Conservation (phyloP, 1,284 basidiomycete genomes). For the Pascua sp. region DNA sequence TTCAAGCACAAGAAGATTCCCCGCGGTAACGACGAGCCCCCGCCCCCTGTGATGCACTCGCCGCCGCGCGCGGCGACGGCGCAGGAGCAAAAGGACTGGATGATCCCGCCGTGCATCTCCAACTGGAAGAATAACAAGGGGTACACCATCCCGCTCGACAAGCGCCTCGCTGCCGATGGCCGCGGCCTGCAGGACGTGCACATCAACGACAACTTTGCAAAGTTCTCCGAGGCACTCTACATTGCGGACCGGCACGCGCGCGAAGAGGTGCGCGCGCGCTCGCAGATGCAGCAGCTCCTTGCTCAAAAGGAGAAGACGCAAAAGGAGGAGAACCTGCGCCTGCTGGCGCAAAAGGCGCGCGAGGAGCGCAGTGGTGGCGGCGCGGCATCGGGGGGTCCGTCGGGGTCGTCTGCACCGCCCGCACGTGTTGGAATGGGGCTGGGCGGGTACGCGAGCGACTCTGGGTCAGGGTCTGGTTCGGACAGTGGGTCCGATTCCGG, state of each 20-base stretch:
- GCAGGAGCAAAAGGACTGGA: slow-evolving; percentile 99
- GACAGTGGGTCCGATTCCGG: slow-evolving; percentile 3
- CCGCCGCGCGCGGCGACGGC: slow-evolving; percentile 94
- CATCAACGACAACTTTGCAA: slow-evolving; percentile 99
- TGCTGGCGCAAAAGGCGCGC: slow-evolving; percentile 89
- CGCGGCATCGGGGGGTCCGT: background rate
- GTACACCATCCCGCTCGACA: slow-evolving; percentile 97
- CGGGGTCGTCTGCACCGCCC: slow-evolving; percentile 19
- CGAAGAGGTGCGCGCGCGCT: slow-evolving; percentile 92
- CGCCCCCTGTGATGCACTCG: slow-evolving; percentile 92
- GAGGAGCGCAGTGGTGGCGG: slow-evolving; percentile 77
- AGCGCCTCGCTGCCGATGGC: slow-evolving; percentile 95
- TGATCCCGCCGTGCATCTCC: slow-evolving; percentile 99
- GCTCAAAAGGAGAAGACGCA: slow-evolving; percentile 96
- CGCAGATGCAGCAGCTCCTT: slow-evolving; percentile 96
- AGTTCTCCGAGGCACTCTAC: slow-evolving; percentile 94
- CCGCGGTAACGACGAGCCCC: slow-evolving; percentile 88
- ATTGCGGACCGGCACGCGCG: slow-evolving; percentile 97
- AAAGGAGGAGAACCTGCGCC: slow-evolving; percentile 92
- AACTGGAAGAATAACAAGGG: slow-evolving; percentile 99
- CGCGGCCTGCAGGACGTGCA: slow-evolving; percentile 95
- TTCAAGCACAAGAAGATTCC: slow-evolving; percentile 99
- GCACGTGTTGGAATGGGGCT: slow-evolving; percentile 62
- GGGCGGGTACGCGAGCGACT: slow-evolving; percentile 79
- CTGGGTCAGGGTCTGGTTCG: slow-evolving; percentile 18